Evolutionary conservation across 2,329 filamentous ascomycete species (phyloP).

Genomic region (Colletotrichum horii): DNA sequence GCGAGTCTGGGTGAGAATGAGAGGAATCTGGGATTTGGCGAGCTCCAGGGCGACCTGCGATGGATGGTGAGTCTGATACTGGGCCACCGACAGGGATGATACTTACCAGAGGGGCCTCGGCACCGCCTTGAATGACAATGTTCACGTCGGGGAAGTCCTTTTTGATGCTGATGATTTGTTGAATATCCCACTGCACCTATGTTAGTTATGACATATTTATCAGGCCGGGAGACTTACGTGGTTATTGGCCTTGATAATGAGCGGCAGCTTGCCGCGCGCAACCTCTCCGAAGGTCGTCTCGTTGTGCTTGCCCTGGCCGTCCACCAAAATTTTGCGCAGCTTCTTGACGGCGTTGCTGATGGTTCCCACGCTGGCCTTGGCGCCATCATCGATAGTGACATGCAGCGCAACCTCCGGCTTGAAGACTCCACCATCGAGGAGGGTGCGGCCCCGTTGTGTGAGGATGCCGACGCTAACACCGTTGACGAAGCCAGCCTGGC

Average conservation of each 20-base stretch:
- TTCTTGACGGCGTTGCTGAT: conserved; percentile 31
- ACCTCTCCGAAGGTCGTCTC: conserved; percentile 39
- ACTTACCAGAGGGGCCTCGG: conserved; percentile 41
- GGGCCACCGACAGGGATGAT: background rate
- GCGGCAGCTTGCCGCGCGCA: conserved; percentile 39
- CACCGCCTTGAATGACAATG: conserved; percentile 43
- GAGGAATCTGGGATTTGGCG: conserved; percentile 41
- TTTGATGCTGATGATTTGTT: conserved; percentile 43
- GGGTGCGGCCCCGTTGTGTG: conserved; percentile 38
- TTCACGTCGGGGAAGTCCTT: conserved; percentile 36
- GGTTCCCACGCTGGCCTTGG: conserved; percentile 30
- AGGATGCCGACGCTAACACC: conserved; percentile 49
- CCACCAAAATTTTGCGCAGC: conserved; percentile 39
- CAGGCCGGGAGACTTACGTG: background rate
- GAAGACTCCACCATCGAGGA: conserved; percentile 46
- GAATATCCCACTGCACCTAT: conserved; percentile 39
- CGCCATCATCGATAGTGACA: conserved; percentile 39
- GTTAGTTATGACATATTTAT: background rate
- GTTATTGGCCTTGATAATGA: conserved; percentile 40
- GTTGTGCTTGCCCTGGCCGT: conserved; percentile 38
- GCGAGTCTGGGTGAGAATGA: conserved; percentile 46
- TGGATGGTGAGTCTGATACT: background rate
- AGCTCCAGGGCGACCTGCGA: conserved; percentile 41
- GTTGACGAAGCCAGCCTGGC: conserved; percentile 32
- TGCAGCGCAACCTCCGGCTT: conserved; percentile 48